A percentile compares a stretch with the other conserved stretches of the same genome.
Evolutionary conservation across 2,329 filamentous ascomycete species (phyloP).

Genomic region (Colletotrichum graminicola): DNA sequence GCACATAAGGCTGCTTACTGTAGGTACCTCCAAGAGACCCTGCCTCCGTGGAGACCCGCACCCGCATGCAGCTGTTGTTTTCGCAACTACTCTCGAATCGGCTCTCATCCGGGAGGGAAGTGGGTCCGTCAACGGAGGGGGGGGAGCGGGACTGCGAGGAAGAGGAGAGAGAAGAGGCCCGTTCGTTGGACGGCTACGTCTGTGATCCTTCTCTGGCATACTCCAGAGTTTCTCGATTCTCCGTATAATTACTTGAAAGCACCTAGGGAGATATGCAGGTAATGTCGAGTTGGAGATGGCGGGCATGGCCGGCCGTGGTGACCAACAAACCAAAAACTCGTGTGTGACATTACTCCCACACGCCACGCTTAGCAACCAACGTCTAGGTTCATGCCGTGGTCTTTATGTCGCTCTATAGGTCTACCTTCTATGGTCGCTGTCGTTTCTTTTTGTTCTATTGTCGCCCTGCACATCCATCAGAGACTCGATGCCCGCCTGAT

Average conservation of each 20-base stretch:
- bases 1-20: too few species aligned
- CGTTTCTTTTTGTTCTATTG: background rate
- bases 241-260: background rate
- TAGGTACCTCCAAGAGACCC: background rate
- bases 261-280: background rate
- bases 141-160: background rate
- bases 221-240: too few species aligned
- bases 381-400: background rate
- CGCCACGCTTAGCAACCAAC: background rate
- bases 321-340: background rate
- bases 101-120: slow-evolving; percentile 1
- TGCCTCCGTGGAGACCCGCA: background rate
- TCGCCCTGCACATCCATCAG: background rate
- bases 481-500: background rate
- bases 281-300: too few species aligned
- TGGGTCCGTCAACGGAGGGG: slow-evolving; percentile 8
- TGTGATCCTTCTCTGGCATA: background rate
- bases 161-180: background rate
- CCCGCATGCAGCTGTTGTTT: background rate
- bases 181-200: too few species aligned
- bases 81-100: slow-evolving; percentile 9
- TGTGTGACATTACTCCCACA: background rate
- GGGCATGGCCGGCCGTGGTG: too few species aligned
- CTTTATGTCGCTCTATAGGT: background rate
- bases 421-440: background rate